phyloP scores from a whole-genome alignment of 768 basidiomycete species.

The Leccinum subgranulosum region DNA sequence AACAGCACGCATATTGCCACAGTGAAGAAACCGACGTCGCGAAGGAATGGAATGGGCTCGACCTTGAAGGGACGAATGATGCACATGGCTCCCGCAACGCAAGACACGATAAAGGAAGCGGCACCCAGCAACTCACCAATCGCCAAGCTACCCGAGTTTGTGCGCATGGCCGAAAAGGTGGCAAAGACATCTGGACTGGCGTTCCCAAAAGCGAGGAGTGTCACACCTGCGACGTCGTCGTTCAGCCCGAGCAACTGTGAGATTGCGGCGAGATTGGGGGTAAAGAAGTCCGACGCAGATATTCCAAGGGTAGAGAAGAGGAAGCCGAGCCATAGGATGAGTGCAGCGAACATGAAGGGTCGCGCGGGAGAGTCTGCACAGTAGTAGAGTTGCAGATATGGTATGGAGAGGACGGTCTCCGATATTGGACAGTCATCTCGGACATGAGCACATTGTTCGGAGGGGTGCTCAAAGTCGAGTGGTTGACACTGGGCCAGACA shows the following conservation, averaged over 20 bases:
- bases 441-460: constrained; percentile 66
- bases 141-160: constrained; percentile 82
- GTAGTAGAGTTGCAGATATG: constrained; percentile 69
- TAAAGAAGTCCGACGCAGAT: constrained; percentile 95
- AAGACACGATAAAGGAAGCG: constrained; percentile 92
- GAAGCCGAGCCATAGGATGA: constrained; percentile 81
- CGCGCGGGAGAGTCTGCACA: constrained; percentile 56
- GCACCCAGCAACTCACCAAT: constrained; percentile 95
- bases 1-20: constrained; percentile 75
- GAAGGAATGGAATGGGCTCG: constrained; percentile 72
- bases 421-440: constrained; percentile 51
- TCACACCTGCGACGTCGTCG: constrained; percentile 94
- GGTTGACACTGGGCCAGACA: constrained; percentile 59
- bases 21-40: constrained; percentile 96
- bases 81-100: constrained; percentile 97
- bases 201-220: constrained; percentile 95
- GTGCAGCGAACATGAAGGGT: constrained; percentile 57
- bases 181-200: constrained; percentile 96
- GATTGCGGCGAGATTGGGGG: constrained; percentile 90
- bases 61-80: constrained; percentile 95
- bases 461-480: constrained; percentile 42
- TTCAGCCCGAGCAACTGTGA: constrained; percentile 81
- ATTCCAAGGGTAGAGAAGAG: constrained; percentile 96
- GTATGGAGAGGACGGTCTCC: constrained; percentile 64
- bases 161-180: constrained; percentile 90